Percentiles rank a stretch among this genome's conserved stretches.
phyloP scores from a whole-genome alignment of 1,284 basidiomycete species.

The Sanghuangporus weigelae region DNA sequence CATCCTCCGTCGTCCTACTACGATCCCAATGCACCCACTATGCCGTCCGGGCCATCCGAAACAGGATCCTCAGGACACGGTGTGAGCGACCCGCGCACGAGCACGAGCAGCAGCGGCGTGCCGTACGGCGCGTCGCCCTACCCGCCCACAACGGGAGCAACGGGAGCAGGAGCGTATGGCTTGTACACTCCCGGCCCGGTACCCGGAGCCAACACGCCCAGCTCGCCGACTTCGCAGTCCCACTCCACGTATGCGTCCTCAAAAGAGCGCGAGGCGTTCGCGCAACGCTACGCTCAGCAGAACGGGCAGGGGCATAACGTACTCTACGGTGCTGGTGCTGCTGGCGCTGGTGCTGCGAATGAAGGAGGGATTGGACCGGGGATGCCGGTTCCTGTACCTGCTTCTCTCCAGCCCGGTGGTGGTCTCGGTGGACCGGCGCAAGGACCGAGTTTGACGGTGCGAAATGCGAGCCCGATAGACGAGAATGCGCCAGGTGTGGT shows the following conservation, averaged over 20 bases:
- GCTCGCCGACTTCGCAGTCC: conserved; percentile 4
- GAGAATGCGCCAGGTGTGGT: conserved; percentile 6
- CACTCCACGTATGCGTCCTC: conserved; percentile 3
- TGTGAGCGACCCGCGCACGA: conserved; percentile 2
- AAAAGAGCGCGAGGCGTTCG: conserved; percentile 18
- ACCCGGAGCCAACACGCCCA: not conserved
- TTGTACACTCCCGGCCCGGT: not conserved
- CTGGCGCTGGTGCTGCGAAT: not conserved
- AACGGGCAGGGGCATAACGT: not conserved
- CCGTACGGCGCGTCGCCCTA: conserved; percentile 15
- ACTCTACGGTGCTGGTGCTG: not conserved
- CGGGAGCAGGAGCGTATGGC: not conserved
- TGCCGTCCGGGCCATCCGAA: conserved; percentile 7
- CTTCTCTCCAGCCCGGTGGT: not conserved
- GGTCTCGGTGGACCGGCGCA: not conserved
- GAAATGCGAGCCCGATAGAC: not conserved
- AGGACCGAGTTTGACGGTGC: conserved; percentile 9
- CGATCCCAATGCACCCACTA: conserved; percentile 8
- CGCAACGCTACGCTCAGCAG: conserved; percentile 12
- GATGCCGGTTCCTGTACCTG: not conserved
- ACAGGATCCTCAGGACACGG: not conserved
- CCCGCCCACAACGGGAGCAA: not conserved
- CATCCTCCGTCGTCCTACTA: conserved; percentile 1
- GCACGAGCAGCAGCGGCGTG: not conserved
- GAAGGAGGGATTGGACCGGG: not conserved